Base-by-base conservation (phyloP, 2,329 filamentous ascomycete genomes). In the Lecanoromycetidae sp. region DNA sequence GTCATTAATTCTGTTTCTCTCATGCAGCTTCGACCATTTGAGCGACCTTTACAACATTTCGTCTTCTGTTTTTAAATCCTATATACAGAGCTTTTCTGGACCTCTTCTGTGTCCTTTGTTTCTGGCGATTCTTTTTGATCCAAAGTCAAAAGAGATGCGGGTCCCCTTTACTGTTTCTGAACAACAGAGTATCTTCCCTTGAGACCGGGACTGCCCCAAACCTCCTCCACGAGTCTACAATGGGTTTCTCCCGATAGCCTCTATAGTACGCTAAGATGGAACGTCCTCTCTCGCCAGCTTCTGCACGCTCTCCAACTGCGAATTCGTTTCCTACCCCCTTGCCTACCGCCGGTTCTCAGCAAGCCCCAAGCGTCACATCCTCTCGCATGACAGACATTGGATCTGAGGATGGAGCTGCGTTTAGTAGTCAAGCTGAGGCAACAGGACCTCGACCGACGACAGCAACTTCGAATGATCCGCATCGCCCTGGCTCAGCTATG, bases 321-420 rank as follows among this genome's bases (percentile, higher is more conserved):
- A 38, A 13, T 23, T 43, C 53, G 17, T 49, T 51, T 30, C 46
- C 50, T 2, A 51, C 20, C 27, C 53, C 48, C 6, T 44, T 45
- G 19, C 40, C 45, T n/a, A 57, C 61, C 22, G 22, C 48, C 13
- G 27, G 36, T 33, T 49, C 44, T 12, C 33, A 34, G 25, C 45
- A 39, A 59, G 58, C 56, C 20, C 55, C 77, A 38, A 83, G 80
- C 54, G 72, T 83, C 49, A 81, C 84, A 44, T 85, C 82, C 23
- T 84, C 80, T 49, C 77, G 78, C 51, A 80, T 85, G 74, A 85
- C 80, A n/a, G 73, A 77, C 56, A 66, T 72, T 54, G 64, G 64
- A 39, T 72, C 72, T 30, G 71, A 75, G 54, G 70, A 74, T 65
- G 71, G 65, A 39, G 67, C 72, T 45, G 63, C 65, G 30, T 61